Percentiles rank a stretch among this genome's conserved stretches.
Conservation (phyloP, 2,329 filamentous ascomycete genomes). For the Neopestalotiopsis rosae region DNA sequence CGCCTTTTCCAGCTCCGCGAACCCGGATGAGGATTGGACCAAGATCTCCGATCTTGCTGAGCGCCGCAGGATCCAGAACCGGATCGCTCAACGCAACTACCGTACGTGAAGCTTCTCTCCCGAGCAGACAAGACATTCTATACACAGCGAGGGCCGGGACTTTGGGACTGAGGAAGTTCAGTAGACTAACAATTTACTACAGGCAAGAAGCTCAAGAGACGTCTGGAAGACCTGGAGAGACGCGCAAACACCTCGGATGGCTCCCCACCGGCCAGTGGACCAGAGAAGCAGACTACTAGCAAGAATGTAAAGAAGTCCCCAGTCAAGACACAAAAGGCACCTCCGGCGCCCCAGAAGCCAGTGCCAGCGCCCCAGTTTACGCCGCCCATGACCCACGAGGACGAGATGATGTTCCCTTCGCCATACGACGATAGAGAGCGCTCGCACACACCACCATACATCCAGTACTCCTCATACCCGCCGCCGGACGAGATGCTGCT, state of each 20-base stretch:
- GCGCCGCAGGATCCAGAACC: conserved; percentile 92
- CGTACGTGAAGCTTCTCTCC: conserved; percentile 56
- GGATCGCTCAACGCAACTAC: conserved; percentile 97
- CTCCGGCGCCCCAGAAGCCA: conserved; percentile 39
- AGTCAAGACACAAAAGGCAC: conserved; percentile 50
- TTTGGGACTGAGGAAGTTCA: neutral
- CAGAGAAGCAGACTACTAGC: conserved; percentile 44
- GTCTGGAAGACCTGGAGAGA: conserved; percentile 83
- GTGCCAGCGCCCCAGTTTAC: conserved; percentile 61
- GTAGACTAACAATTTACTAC: conserved; percentile 25
- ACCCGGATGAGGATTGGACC: conserved; percentile 98
- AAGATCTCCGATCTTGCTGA: conserved; percentile 98
- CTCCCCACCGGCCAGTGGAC: conserved; percentile 36
- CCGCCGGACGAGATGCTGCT: conserved; percentile 69
- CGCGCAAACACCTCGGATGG: conserved; percentile 67
- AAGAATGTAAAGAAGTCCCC: conserved; percentile 46
- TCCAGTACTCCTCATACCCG: conserved; percentile 70
- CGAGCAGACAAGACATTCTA: neutral
- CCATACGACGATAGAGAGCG: conserved; percentile 69
- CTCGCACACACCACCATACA: conserved; percentile 74
- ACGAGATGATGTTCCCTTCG: conserved; percentile 70
- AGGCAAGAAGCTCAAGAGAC: conserved; percentile 94
- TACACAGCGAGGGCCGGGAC: neutral
- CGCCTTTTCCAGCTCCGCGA: conserved; percentile 92
- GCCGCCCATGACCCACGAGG: conserved; percentile 63